Evolutionary conservation across 1,139 yeast species (phyloP), one percentile per base, ranked within the genome.

Genomic region (Blastobotrys apis): DNA sequence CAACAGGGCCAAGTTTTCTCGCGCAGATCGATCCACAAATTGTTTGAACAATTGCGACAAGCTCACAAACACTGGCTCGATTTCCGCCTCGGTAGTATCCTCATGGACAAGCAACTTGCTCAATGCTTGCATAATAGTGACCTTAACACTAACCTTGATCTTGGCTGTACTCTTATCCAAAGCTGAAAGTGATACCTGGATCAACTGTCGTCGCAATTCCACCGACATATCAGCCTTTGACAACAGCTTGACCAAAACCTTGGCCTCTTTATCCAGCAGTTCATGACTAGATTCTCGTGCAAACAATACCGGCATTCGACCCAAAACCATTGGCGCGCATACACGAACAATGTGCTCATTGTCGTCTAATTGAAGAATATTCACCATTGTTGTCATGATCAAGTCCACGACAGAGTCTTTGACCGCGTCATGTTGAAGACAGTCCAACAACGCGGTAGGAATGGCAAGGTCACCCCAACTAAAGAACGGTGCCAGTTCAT

Each of bases 321-420:
- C 41, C 10, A 63, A 50, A n/a, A 62, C 43, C n/a, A 47, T 39
- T 1, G 58, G 59, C 9, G 59, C 56, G n/a, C 53, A 53, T 1
- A 1, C 52, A 44, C 72, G 47, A 67, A 70, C 37, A 39, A 47
- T 39, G 23, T 74, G 78, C 37, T 72, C 74, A n/a, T 65, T 64
- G 1, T 68, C 59, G 12, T 71, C 57, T 50, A 75, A 57, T 48
- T 66, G 50, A 58, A 66, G 56, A 63, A 77, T 66, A 48, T 73
- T 70, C 22, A 70, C 65, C 43, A 81, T 72, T 49, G 84, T 81
- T 33, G 76, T 77, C 44, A 88, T 65, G 10, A 82, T 77, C 12
- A 71, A 65, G 1, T 70, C 65, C 10, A 82, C 59, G 5, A 86
- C 96, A 1, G 80, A 53, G 40, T 81, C 90, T 57, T 87, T 87